phyloP scores from a whole-genome alignment of 306 rosid genomes.

The Rosa multiflora region DNA sequence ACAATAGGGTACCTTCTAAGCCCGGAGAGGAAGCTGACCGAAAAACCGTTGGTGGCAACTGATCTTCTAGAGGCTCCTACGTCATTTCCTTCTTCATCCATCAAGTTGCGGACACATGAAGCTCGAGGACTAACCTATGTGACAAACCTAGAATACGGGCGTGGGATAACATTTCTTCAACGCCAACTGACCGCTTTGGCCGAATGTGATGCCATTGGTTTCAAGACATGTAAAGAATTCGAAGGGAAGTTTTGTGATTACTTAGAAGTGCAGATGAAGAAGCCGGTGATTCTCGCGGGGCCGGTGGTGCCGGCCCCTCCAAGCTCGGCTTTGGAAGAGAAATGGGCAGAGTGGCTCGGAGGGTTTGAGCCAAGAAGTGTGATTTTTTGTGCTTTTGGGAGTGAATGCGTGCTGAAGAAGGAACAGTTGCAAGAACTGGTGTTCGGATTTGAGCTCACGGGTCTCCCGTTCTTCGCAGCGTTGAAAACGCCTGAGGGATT shows the following conservation, averaged over 20 bases:
- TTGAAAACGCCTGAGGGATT: slow-evolving; percentile 45
- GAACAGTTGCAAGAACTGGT: slow-evolving; percentile 49
- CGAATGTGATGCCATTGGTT: slow-evolving; percentile 43
- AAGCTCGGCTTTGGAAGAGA: slow-evolving; percentile 33
- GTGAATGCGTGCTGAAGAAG: slow-evolving; percentile 44
- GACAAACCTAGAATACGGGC: slow-evolving; percentile 29
- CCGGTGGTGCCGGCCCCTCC: slow-evolving; percentile 40
- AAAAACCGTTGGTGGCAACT: slow-evolving; percentile 29
- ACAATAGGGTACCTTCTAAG: slow-evolving; percentile 37
- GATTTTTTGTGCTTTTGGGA: slow-evolving; percentile 49
- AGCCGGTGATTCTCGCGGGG: slow-evolving; percentile 53
- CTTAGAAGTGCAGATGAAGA: slow-evolving; percentile 36
- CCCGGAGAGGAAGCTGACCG: slow-evolving; percentile 42
- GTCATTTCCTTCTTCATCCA: slow-evolving; percentile 44
- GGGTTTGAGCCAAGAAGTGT: slow-evolving; percentile 40
- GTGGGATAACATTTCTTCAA: slow-evolving; percentile 33
- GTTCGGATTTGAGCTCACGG: slow-evolving; percentile 56
- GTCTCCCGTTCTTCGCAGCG: slow-evolving; percentile 43
- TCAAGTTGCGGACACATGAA: slow-evolving; percentile 40
- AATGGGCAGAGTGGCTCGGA: slow-evolving; percentile 53
- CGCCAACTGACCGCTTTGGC: slow-evolving; percentile 32
- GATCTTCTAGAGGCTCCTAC: slow-evolving; percentile 40
- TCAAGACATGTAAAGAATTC: slow-evolving; percentile 55
- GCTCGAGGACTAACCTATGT: slow-evolving; percentile 21
- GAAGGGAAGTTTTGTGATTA: slow-evolving; percentile 61